These are phyloP conservation scores for Saprolegnia parasitica DNA, from an alignment of 352 stramenopile species.

Conservation along the genomic window DNA sequence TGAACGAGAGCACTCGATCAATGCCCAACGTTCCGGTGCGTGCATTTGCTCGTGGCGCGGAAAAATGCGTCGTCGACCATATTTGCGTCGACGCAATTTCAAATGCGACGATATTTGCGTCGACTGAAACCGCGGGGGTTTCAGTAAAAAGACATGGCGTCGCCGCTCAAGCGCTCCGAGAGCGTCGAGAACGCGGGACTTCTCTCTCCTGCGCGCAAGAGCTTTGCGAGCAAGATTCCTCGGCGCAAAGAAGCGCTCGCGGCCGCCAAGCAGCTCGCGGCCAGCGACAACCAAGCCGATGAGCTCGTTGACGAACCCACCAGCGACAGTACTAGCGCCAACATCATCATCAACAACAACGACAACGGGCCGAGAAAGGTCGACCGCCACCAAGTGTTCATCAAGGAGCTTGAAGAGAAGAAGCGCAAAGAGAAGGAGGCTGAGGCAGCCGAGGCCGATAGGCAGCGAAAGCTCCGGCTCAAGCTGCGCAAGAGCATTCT, in stretches of 20 bases:
- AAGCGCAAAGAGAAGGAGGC: conserved; percentile 62
- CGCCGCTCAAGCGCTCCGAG: too few relatives aligned
- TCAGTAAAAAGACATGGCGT: too few relatives aligned
- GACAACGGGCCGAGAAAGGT: background rate
- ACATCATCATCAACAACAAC: background rate
- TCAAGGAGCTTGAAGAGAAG: conserved; percentile 67
- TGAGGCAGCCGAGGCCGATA: conserved; percentile 38
- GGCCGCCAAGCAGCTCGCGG: background rate
- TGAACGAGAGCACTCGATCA: too few relatives aligned
- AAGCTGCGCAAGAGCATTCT: conserved; percentile 38
- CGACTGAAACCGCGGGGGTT: too few relatives aligned
- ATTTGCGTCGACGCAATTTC: too few relatives aligned
- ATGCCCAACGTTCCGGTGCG: too few relatives aligned
- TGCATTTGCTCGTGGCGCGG: too few relatives aligned
- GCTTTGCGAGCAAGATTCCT: conserved; percentile 22
- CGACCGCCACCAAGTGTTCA: conserved; percentile 36
- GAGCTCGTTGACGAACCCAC: background rate
- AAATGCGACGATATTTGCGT: too few relatives aligned
- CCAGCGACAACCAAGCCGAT: background rate
- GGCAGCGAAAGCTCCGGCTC: conserved; percentile 54
- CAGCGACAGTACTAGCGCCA: background rate
- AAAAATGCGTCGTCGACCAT: too few relatives aligned
- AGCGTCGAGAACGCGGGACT: background rate
- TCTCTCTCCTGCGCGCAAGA: background rate
- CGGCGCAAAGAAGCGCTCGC: conserved; percentile 4